phyloP scores from a whole-genome alignment of 2,329 filamentous ascomycete species.

The Monosporascus cannonballus region DNA sequence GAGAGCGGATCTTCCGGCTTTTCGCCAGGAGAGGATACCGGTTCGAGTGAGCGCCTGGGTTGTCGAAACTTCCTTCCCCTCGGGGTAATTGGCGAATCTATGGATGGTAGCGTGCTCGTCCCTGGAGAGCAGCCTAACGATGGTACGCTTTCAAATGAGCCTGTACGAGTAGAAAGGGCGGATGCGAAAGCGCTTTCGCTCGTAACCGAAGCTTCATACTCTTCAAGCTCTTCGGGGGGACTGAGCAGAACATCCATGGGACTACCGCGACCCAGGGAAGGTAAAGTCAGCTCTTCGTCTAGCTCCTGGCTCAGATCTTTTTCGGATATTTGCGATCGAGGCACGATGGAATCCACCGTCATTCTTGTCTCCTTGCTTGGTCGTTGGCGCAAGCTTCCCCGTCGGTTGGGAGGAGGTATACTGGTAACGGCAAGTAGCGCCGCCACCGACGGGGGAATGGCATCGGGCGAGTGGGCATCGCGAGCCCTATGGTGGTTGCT shows the following conservation, averaged over 20 bases:
- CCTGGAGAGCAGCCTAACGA: constrained; percentile 51
- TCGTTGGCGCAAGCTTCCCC: constrained; percentile 26
- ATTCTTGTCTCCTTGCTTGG: constrained; percentile 28
- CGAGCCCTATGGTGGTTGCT: constrained; percentile 27
- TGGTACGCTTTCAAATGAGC: constrained; percentile 56
- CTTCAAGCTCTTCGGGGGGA: constrained; percentile 51
- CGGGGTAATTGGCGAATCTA: constrained; percentile 42
- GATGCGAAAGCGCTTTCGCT: constrained; percentile 50
- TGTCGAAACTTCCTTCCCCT: constrained; percentile 35
- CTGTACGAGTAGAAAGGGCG: constrained; percentile 46
- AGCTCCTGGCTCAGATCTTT: constrained; percentile 47
- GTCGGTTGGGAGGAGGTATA: constrained; percentile 45
- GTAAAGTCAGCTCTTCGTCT: constrained; percentile 15
- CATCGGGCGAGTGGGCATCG: constrained; percentile 45
- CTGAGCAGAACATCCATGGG: constrained; percentile 55
- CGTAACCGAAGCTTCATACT: constrained; percentile 36
- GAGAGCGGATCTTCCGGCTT: constrained; percentile 43
- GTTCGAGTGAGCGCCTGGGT: constrained; percentile 46
- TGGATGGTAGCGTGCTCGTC: constrained; percentile 42
- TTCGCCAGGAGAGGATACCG: constrained; percentile 46
- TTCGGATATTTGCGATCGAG: constrained; percentile 47
- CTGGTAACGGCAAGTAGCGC: constrained; percentile 56
- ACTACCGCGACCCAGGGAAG: constrained; percentile 41
- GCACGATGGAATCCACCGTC: constrained; percentile 51
- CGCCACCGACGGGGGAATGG: constrained; percentile 53